A percentile compares a stretch with the other conserved stretches of the same genome.
Conservation (phyloP, 306 rosid genomes). For the Corylus heterophylla region DNA sequence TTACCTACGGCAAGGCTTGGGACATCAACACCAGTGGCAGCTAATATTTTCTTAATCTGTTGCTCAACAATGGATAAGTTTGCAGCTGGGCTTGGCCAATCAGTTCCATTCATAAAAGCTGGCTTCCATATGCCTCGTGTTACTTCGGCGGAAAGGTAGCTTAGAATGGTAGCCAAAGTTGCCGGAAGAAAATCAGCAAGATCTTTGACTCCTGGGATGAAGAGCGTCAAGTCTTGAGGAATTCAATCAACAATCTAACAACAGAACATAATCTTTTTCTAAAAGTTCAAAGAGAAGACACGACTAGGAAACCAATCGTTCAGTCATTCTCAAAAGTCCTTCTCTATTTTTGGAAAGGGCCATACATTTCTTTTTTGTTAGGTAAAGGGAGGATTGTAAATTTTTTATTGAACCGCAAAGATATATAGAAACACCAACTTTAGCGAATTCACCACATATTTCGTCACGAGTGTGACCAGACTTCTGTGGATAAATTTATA, state of each 20-base stretch:
- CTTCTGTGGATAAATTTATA: neutral
- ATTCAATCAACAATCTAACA: constrained; percentile 23
- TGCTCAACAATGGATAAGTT: constrained; percentile 77
- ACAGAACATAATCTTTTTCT: neutral
- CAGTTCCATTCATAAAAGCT: constrained; percentile 89
- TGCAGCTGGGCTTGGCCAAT: constrained; percentile 99
- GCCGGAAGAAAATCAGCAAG: constrained; percentile 93
- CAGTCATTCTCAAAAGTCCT: neutral
- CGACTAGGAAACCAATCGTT: neutral
- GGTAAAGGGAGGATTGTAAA: neutral
- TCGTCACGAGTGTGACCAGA: neutral
- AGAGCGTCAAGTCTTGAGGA: constrained; percentile 1
- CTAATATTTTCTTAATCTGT: constrained; percentile 79
- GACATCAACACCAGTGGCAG: constrained; percentile 89
- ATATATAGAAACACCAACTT: neutral
- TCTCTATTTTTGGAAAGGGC: neutral
- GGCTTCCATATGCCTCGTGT: constrained; percentile 98
- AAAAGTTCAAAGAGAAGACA: constrained; percentile 5
- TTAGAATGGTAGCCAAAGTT: constrained; percentile 77
- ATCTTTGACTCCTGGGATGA: constrained; percentile 78
- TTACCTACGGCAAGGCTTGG: constrained; percentile 89
- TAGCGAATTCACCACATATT: neutral
- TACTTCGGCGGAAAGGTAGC: constrained; percentile 93
- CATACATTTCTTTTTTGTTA: too few relatives aligned
- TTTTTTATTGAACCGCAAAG: neutral